Conservation (phyloP, 306 rosid species). For the Quercus suber region DNA sequence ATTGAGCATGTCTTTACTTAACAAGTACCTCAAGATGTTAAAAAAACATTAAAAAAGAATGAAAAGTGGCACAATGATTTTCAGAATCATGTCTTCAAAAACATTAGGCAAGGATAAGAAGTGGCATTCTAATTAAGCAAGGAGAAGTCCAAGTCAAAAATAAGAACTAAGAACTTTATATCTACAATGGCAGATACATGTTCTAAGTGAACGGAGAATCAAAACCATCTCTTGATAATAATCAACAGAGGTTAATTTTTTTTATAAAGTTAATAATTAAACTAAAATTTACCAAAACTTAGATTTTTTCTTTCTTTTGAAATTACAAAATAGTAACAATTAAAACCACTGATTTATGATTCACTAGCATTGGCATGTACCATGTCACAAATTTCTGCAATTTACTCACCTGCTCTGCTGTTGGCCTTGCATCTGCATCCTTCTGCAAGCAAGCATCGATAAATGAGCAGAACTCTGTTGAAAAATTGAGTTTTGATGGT, state of each 20-base stretch:
- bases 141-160: neutral
- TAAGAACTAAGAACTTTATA: conserved; percentile 9
- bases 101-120: too few relatives aligned
- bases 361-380: neutral
- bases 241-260: too few relatives aligned
- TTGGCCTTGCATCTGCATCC: conserved; percentile 84
- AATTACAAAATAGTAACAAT: neutral
- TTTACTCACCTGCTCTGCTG: conserved; percentile 81
- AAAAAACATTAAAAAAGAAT: neutral
- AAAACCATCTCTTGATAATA: neutral
- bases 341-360: neutral
- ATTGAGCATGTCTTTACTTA: conserved; percentile 10
- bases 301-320: neutral
- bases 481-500: conserved; percentile 72
- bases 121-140: neutral
- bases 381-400: conserved; percentile 13
- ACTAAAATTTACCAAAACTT: neutral
- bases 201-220: neutral
- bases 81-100: neutral
- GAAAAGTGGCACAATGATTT: neutral
- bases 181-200: neutral
- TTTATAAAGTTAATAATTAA: neutral
- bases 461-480: conserved; percentile 88
- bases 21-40: neutral
- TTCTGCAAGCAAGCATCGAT: conserved; percentile 88